Base-by-base conservation (phyloP, 2,329 filamentous ascomycete species). In the Pseudodiploospora longispora region DNA sequence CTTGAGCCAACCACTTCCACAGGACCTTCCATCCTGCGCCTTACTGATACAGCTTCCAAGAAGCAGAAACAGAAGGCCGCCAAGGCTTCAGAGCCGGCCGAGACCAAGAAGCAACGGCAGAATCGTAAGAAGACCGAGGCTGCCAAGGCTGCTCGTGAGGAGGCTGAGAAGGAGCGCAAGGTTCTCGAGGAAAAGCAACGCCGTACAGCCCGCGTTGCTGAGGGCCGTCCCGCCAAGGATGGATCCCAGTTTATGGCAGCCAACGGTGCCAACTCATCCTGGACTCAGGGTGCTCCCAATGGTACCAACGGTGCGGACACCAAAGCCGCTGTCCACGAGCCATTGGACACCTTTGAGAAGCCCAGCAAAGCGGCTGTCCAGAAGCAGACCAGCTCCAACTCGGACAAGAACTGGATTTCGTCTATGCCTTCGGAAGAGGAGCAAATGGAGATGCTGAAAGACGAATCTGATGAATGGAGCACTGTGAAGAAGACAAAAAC, bases 41-140 rank as follows among this genome's bases (percentile, higher is more conserved):
- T 97, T 51, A 93, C 85, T 43, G 81, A 82, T 49, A 61, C 77
- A 65, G 57, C 76, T 67, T 61, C 80, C 74, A 67, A 75, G 59
- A 77, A 83, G 67, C 71, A 77, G 50, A 82, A 82, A 65, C 68
- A 74, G 50, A 81, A 81, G 67, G 71, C 76, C 56, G 67, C 72
- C 52, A 79, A 82, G 68, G 69, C 74, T 35, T 72, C 78, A 51
- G 81, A 87, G 63, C 75, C 77, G 40, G 77, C 76, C 12, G 86
- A 95, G 72, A 85, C 84, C 19, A 96, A 96, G 83, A 96, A 96
- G 74, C 87, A 95, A 71, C 83, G 89, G 48, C 90, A 96, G 71
- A 93, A 95, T 70, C 80, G 83, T 54, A 81, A 85, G 71, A 96
- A 95, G 80, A 82, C 78, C 33, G 89, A 95, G 67, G 83, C 81